Evolutionary conservation across 495 filamentous ascomycete genomes (phyloP).

Genomic region (Aspergillus sclerotiicarbonarius): DNA sequence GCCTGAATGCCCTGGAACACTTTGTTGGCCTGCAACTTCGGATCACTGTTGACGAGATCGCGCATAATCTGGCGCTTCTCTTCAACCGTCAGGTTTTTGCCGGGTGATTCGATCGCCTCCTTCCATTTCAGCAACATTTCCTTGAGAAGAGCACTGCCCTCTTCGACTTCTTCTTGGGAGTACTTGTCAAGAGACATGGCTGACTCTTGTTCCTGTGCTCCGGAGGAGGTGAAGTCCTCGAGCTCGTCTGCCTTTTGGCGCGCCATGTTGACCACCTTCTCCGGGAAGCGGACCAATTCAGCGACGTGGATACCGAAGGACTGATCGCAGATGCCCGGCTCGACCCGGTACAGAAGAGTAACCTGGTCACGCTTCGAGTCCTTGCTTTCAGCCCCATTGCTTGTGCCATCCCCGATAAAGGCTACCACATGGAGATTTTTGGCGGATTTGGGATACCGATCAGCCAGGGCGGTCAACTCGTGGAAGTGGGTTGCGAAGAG

Average conservation of each 20-base stretch:
- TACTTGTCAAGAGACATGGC: conserved; percentile 51
- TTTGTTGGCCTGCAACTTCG: conserved; percentile 72
- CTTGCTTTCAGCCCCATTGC: conserved; percentile 30
- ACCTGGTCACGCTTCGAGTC: conserved; percentile 72
- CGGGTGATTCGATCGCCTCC: conserved; percentile 64
- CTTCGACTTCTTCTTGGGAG: conserved; percentile 82
- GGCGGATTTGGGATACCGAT: conserved; percentile 75
- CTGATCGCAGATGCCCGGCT: conserved; percentile 93
- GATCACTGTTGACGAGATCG: conserved; percentile 71
- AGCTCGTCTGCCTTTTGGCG: conserved; percentile 97
- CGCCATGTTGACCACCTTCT: conserved; percentile 97
- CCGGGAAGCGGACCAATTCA: conserved; percentile 95
- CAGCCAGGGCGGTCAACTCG: conserved; percentile 86
- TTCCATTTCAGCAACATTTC: conserved; percentile 87
- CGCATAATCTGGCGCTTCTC: conserved; percentile 78
- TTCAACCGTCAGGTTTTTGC: conserved; percentile 60
- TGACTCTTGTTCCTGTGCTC: conserved; percentile 59
- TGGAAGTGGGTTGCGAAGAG: conserved; percentile 99
- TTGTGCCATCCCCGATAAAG: conserved; percentile 69
- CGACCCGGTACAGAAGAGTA: conserved; percentile 93
- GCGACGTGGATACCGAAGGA: conserved; percentile 98
- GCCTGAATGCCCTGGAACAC: conserved; percentile 88
- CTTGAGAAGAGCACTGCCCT: conserved; percentile 85
- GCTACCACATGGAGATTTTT: conserved; percentile 94
- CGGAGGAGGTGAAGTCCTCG: conserved; percentile 75